These are phyloP conservation scores for Vigna hirtella DNA, from an alignment of 306 rosid genomes.

Conservation along the genomic window DNA sequence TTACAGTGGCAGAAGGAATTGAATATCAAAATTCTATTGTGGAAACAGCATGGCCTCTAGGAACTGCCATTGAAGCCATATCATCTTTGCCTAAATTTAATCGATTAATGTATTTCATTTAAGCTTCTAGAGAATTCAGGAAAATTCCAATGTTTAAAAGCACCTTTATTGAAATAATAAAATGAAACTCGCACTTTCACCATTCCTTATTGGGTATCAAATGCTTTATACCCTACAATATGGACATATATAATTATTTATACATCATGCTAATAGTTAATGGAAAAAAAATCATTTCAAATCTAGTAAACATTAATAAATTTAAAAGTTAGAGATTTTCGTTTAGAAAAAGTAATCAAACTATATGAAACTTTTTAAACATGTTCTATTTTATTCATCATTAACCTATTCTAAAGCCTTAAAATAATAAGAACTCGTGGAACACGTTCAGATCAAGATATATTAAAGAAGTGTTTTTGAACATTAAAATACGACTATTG, in stretches of 20 bases:
- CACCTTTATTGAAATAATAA: neutral
- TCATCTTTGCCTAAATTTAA: slow-evolving; percentile 51
- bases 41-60: slow-evolving; percentile 87
- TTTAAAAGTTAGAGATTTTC: too few relatives aligned
- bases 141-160: neutral
- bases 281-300: too few relatives aligned
- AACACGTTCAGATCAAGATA: neutral
- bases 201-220: too few relatives aligned
- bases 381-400: neutral
- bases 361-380: neutral
- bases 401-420: neutral
- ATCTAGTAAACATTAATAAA: neutral
- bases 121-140: neutral
- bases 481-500: too few relatives aligned
- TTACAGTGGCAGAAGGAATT: slow-evolving; percentile 68
- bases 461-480: neutral
- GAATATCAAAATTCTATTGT: slow-evolving; percentile 59
- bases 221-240: too few relatives aligned
- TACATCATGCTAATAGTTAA: too few relatives aligned
- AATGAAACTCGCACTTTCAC: too few relatives aligned
- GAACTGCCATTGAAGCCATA: slow-evolving; percentile 80
- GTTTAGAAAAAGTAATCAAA: too few relatives aligned
- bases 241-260: too few relatives aligned
- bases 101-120: slow-evolving; percentile 38
- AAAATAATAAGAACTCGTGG: neutral